Conservation (phyloP, 2,329 filamentous ascomycete species). For the Madurella mycetomatis region DNA sequence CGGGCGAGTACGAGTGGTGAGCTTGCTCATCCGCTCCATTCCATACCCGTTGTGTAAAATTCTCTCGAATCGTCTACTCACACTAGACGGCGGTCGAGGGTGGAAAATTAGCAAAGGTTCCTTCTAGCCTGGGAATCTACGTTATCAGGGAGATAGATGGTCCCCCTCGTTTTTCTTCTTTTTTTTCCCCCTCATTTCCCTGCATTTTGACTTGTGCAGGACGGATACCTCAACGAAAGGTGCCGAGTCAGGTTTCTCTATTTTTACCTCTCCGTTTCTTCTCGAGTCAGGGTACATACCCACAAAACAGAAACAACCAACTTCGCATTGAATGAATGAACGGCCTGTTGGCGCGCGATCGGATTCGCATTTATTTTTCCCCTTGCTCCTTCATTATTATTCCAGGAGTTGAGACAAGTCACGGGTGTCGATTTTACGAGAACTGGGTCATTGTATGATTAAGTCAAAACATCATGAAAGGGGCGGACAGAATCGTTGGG, state of each 20-base stretch:
- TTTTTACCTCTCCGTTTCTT: not conserved
- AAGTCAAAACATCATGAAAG: not conserved
- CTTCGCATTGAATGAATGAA: not conserved
- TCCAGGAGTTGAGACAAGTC: slow-evolving; percentile 2
- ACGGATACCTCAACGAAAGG: no score
- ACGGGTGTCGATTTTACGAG: not conserved
- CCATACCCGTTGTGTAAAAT: no score
- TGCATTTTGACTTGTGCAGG: no score
- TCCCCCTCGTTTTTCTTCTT: no score
- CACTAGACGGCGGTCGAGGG: no score
- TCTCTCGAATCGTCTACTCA: no score
- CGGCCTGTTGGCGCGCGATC: not conserved
- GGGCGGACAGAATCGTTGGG: not conserved
- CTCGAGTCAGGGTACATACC: not conserved
- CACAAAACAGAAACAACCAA: not conserved
- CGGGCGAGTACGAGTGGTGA: slow-evolving; percentile 97
- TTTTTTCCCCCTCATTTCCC: no score
- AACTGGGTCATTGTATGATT: slow-evolving; percentile 9
- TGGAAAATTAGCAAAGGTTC: no score
- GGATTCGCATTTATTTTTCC: not conserved
- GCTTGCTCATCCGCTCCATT: not conserved
- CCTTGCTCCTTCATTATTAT: not conserved
- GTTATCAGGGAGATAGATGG: no score
- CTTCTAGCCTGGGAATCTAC: no score
- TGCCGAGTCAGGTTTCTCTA: not conserved